Evolutionary conservation across 75 land plant genomes (phyloP), one percentile per base, ranked within the genome.

Genomic region (Picea sitchensis): DNA sequence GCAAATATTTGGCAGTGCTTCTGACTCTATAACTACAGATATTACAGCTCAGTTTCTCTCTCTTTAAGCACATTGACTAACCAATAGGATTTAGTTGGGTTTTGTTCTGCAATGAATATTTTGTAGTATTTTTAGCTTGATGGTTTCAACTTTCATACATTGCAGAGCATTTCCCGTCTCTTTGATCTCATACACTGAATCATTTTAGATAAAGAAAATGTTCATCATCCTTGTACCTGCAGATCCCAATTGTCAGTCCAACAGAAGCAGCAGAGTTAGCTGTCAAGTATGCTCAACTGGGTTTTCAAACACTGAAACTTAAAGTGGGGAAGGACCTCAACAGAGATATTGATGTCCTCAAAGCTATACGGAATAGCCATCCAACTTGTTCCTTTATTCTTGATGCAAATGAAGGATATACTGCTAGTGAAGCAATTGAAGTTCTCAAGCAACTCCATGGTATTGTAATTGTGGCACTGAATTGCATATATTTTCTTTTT

Each of bases 401-500:
- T 17, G 96, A 94, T 89, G 96, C 95, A 31, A 94, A 94, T 77
- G 96, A 89, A 77, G 95, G 94, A 8, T 92, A 92, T 80, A 81
- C 76, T 21, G 78, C 92, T 21, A 34, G 58, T 69, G 90, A 92
- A 76, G 96, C 96, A 41, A 78, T 94, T 59, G 81, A 92, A 79
- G 93, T 94, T 85, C 95, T 94, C 54, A 78, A 90, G n/a, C 88
- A 87, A 81, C 82, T 94, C 60, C 80, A 90, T 78, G 95, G 95
- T 88, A 87, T 51, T 8, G 56, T 11, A 51, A 51, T 41, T 71
- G 74, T 71, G 44, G 13, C 11, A 41, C n/a, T 41, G 1, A 20
- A 60, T 18, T 18, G 60, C 44, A 41, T 51, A 51, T 9, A 67
- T 5, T 64, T 64, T 30, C 67, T 14, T 64, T 64, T 64, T 30